Evolutionary conservation across 2,329 filamentous ascomycete species (phyloP), one percentile per base, ranked within the genome.

Genomic region (Fusarium sp.): DNA sequence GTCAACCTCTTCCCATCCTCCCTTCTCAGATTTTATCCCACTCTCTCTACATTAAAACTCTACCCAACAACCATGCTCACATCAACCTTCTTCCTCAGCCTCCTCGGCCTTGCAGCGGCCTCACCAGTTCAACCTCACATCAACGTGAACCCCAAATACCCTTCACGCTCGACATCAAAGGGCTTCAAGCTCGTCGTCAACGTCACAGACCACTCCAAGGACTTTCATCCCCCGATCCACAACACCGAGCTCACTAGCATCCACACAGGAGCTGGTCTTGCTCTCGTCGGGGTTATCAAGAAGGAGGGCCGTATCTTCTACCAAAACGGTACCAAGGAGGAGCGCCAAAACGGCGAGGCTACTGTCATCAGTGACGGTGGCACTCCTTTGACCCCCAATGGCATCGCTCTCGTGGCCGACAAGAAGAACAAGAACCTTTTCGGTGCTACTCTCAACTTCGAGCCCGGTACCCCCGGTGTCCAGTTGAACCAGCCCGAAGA

Each of bases 181-280:
- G 79, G 81, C 60, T 87, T 87, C 80, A 81, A 79, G 42, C 81
- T 87, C 35, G 79, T 85, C 26, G 82, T 84, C 75, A 85, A 87
- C 67, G 83, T 87, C 44, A 85, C 84, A 14, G 81, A 85, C 74
- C 79, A 78, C 4, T 70, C 79, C 20, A 73, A 74, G 41, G 84
- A 87, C 71, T 82, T 87, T 56, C 75, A 75, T 11, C 80, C 83
- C 2, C 79, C 84, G 1, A 81, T 88, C 70, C 79, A 87, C 41
- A 78, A 82, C 75, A 81, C 77, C 67, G 80, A 80, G 53, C 62
- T 88, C 32, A 78, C 80, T 50, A 83, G 81, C 53, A 83, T 85
- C 45, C 86, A 87, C 76, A 80, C 80, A 12, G 85, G 85, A 41
- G 83, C 86, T 2, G 85, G 83, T 3, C 65, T 80, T 15, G 82